Percentiles rank a stretch among this genome's conserved stretches.
phyloP scores from a whole-genome alignment of 352 stramenopile genomes.

The Pythium aphanidermatum region DNA sequence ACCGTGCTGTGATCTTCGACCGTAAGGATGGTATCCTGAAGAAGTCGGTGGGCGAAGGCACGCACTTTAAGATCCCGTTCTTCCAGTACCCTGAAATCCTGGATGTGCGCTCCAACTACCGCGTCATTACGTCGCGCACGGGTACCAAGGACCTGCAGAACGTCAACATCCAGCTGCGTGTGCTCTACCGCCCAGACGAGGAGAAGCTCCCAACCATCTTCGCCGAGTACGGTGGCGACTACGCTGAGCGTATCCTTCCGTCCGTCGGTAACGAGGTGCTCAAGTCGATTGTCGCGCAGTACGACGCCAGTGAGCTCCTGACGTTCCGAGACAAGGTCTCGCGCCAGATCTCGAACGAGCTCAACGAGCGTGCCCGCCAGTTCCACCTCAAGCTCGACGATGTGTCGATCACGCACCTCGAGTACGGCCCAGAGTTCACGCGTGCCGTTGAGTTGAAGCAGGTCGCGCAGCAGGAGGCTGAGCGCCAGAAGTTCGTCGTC shows the following conservation, averaged over 20 bases:
- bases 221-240: constrained; percentile 95
- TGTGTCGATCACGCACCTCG: constrained; percentile 99
- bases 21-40: constrained; percentile 96
- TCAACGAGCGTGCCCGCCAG: constrained; percentile 94
- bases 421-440: constrained; percentile 98
- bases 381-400: constrained; percentile 99
- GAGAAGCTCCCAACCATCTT: constrained; percentile 96
- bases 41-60: constrained; percentile 95
- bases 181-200: constrained; percentile 92
- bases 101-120: constrained; percentile 96
- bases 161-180: constrained; percentile 99
- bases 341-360: constrained; percentile 93
- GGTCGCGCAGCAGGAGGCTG: constrained; percentile 99
- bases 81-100: constrained; percentile 98
- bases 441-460: constrained; percentile 99
- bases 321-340: constrained; percentile 98
- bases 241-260: constrained; percentile 98
- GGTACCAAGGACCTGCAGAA: constrained; percentile 99
- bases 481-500: constrained; percentile 99
- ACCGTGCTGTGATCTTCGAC: constrained; percentile 99
- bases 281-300: constrained; percentile 95
- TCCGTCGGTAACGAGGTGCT: constrained; percentile 97
- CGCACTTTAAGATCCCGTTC: constrained; percentile 99
- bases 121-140: constrained; percentile 95
- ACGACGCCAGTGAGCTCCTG: constrained; percentile 99